phyloP scores from a whole-genome alignment of 768 basidiomycete species.

The Lyophyllum atratum region DNA sequence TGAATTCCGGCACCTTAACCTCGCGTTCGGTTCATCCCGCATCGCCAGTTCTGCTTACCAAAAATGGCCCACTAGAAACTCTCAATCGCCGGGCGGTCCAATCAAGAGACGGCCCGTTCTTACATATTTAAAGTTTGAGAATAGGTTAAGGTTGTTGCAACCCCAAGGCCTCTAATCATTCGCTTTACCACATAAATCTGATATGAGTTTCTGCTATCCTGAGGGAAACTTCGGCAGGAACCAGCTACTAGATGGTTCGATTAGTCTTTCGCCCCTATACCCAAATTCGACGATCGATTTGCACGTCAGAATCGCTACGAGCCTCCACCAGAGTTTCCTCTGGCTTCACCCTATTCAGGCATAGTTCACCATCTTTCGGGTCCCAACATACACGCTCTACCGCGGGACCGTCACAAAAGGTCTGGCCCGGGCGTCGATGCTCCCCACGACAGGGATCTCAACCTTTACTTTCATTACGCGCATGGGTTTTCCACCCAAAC shows the following conservation, averaged over 20 bases:
- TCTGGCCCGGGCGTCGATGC: slow-evolving; percentile 78
- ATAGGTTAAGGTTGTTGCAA: background rate
- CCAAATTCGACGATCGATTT: slow-evolving; percentile 95
- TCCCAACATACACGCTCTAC: slow-evolving; percentile 83
- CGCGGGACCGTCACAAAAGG: slow-evolving; percentile 73
- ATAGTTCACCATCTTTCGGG: slow-evolving; percentile 68
- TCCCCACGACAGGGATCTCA: slow-evolving; percentile 60
- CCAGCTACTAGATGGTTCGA: slow-evolving; percentile 67
- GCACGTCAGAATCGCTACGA: slow-evolving; percentile 96
- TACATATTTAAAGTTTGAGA: slow-evolving; percentile 82
- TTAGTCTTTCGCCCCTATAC: slow-evolving; percentile 97
- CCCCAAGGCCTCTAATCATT: slow-evolving; percentile 68
- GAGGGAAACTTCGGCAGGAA: slow-evolving; percentile 90
- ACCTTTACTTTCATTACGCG: too few relatives aligned
- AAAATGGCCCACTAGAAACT: slow-evolving; percentile 83
- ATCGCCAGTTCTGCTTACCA: slow-evolving; percentile 71
- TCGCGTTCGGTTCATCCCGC: slow-evolving; percentile 58
- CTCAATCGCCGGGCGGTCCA: slow-evolving; percentile 83
- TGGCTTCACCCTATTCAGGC: slow-evolving; percentile 89
- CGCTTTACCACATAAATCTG: slow-evolving; percentile 65
- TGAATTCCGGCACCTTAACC: slow-evolving; percentile 80
- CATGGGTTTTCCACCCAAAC: too few relatives aligned
- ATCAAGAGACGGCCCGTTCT: slow-evolving; percentile 70
- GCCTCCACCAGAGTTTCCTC: slow-evolving; percentile 96
- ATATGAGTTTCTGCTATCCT: slow-evolving; percentile 30